Conservation (phyloP, 208 protist genomes). For the Crithidia bombi region DNA sequence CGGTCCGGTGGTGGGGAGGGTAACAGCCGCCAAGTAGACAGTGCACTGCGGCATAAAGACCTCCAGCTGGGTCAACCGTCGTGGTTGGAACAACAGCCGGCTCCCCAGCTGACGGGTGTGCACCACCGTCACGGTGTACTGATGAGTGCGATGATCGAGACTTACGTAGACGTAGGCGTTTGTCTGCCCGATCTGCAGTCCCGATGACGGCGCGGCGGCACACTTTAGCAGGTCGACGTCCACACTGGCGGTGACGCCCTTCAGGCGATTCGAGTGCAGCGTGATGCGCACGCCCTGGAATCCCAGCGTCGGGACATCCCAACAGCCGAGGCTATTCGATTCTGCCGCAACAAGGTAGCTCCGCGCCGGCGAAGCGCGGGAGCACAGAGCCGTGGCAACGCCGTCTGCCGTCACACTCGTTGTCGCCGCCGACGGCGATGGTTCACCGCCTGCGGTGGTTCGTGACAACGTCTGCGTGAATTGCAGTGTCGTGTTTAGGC, state of each 20-base stretch:
- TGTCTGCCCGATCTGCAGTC: constrained; percentile 22
- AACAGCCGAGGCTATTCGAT: constrained; percentile 29
- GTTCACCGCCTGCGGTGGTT: background rate
- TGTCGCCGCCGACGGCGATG: background rate
- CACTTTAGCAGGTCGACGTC: constrained; percentile 30
- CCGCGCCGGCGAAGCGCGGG: constrained; percentile 1
- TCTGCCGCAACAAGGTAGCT: constrained; percentile 28
- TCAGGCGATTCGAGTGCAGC: constrained; percentile 25
- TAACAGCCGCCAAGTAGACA: constrained; percentile 27
- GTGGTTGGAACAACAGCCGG: constrained; percentile 35
- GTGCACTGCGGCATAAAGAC: constrained; percentile 35
- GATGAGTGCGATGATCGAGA: constrained; percentile 14
- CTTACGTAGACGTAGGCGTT: constrained; percentile 36
- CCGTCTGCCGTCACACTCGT: background rate
- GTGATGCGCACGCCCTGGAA: constrained; percentile 24
- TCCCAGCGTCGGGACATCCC: constrained; percentile 35
- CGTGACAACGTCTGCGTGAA: constrained; percentile 17
- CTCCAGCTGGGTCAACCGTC: constrained; percentile 30
- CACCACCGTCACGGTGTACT: constrained; percentile 38
- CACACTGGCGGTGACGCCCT: constrained; percentile 18
- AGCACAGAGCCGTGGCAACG: constrained; percentile 21
- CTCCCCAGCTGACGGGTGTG: constrained; percentile 33
- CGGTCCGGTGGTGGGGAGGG: constrained; percentile 14
- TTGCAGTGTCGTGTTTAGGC: constrained; percentile 24
- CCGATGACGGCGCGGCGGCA: constrained; percentile 23